A percentile compares a stretch with the other conserved stretches of the same genome.
These are phyloP conservation scores for Crassisporium funariophilum DNA, from an alignment of 768 basidiomycete genomes.

Conservation along the genomic window DNA sequence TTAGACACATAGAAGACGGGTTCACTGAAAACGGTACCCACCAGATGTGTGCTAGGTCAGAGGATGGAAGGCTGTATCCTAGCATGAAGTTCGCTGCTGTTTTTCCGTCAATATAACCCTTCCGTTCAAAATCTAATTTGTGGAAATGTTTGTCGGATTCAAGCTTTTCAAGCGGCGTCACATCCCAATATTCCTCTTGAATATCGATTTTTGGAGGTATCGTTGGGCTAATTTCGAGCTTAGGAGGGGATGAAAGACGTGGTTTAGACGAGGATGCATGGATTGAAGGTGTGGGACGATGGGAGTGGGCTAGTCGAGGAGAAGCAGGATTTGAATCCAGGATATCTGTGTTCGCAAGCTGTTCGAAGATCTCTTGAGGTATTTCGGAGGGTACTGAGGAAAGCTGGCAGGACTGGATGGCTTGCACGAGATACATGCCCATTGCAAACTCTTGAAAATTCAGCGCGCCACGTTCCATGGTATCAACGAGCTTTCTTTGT, in stretches of 20 bases:
- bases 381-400: conserved; percentile 32
- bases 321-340: neutral
- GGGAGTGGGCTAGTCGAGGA: neutral
- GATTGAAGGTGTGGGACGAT: conserved; percentile 4
- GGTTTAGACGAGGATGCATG: conserved; percentile 7
- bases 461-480: conserved; percentile 56
- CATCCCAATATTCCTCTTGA: conserved; percentile 23
- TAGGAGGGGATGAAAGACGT: conserved; percentile 2
- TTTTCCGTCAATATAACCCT: conserved; percentile 36
- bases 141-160: conserved; percentile 35
- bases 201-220: conserved; percentile 4
- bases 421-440: conserved; percentile 65
- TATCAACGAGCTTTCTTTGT: conserved; percentile 63
- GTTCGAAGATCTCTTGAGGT: conserved; percentile 32
- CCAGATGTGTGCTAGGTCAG: conserved; percentile 40
- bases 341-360: conserved; percentile 26
- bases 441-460: conserved; percentile 70
- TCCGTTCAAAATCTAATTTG: conserved; percentile 28
- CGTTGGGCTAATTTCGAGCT: conserved; percentile 3
- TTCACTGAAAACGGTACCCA: no score
- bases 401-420: conserved; percentile 36
- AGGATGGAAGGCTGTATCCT: conserved; percentile 31
- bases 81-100: conserved; percentile 34
- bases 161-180: conserved; percentile 28
- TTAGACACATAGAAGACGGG: no score